Percentiles rank a stretch among this genome's conserved stretches.
Conservation (phyloP, 495 filamentous ascomycete genomes). For the Hypoxylon crocopeplum region DNA sequence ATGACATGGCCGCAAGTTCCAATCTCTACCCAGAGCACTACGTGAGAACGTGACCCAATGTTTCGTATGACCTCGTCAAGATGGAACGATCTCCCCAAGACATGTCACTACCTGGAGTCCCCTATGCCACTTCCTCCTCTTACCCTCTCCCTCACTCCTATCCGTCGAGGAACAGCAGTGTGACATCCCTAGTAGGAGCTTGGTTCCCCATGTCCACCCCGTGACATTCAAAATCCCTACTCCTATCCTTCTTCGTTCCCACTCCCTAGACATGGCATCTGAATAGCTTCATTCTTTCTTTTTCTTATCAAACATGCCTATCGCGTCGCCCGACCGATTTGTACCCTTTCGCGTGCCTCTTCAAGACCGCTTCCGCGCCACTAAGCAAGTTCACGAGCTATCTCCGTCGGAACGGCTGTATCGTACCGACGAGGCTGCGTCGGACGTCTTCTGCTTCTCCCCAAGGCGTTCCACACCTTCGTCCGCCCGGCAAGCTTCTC, state of each 20-base stretch:
- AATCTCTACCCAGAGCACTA: too few species aligned
- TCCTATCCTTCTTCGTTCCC: constrained; percentile 12
- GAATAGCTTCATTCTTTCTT: constrained; percentile 40
- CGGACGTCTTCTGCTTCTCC: constrained; percentile 71
- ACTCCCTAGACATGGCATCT: constrained; percentile 33
- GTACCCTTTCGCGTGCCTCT: constrained; percentile 61
- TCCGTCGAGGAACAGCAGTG: constrained; percentile 4
- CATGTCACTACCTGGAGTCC: too few species aligned
- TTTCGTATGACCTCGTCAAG: too few species aligned
- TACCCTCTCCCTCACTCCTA: not conserved
- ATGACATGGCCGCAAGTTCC: too few species aligned
- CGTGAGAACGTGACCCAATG: too few species aligned
- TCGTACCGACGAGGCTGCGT: constrained; percentile 60
- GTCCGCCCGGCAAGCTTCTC: constrained; percentile 31
- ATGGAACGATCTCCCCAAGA: too few species aligned
- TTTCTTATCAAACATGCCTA: constrained; percentile 41
- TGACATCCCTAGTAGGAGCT: not conserved
- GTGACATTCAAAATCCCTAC: not conserved
- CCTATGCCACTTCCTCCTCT: too few species aligned
- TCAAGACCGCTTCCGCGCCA: constrained; percentile 66
- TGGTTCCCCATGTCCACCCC: not conserved
- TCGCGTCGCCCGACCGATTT: constrained; percentile 68
- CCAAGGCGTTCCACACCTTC: constrained; percentile 48
- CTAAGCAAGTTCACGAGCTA: constrained; percentile 66
- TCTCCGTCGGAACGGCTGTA: constrained; percentile 66